Conservation (phyloP, 805 yeast species). For the Tetrapisispora iriomotensis region DNA sequence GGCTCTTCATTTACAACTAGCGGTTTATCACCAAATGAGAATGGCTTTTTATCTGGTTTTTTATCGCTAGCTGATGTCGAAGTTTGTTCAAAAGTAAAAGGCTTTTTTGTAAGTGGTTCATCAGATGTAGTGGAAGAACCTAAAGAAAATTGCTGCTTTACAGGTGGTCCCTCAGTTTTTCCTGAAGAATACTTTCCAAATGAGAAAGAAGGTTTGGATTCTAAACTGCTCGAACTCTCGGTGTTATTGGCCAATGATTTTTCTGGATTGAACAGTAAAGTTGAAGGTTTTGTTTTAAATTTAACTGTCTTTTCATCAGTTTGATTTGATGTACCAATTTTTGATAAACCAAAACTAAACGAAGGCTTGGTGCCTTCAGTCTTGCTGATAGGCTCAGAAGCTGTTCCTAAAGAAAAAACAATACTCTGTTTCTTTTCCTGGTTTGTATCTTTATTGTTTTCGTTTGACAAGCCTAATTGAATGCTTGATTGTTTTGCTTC, state of each 20-base stretch:
- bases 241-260: neutral
- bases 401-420: too few species aligned
- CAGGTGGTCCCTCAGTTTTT: neutral
- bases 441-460: too few species aligned
- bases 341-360: conserved; percentile 9
- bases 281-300: neutral
- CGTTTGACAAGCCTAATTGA: neutral
- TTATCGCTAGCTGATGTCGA: neutral
- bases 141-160: neutral
- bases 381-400: too few species aligned
- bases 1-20: neutral
- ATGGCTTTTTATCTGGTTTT: neutral
- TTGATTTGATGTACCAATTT: neutral
- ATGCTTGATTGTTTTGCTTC: neutral
- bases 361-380: conserved; percentile 4
- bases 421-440: too few species aligned
- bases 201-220: neutral
- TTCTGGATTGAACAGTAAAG: neutral
- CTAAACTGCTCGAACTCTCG: neutral
- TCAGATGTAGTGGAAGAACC: conserved; percentile 1
- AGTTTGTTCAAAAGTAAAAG: conserved; percentile 7
- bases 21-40: neutral
- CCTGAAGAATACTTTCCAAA: neutral
- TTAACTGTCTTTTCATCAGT: neutral
- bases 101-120: conserved; percentile 1